Evolutionary conservation across 345 rosid genomes (phyloP), one percentile per base, ranked within the genome.

Genomic region (Sonneratia alba): DNA sequence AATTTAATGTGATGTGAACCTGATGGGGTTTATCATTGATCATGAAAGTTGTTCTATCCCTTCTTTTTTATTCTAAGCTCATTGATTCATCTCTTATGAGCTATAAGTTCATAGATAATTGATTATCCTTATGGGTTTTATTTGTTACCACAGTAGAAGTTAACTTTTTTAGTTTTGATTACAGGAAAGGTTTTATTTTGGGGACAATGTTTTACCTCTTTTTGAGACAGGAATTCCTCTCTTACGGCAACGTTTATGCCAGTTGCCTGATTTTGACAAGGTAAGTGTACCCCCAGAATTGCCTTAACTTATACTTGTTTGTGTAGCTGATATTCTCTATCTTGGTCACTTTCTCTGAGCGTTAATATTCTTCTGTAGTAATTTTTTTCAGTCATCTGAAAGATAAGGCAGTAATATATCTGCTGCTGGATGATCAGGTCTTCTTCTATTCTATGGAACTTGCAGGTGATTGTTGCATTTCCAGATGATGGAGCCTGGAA

Each of bases 401-500:
- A 40, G 43, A 40, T 40, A 40, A 40, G 43, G 43, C 9, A 8
- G 43, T 40, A 40, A 40, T 40, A 8, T 40, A 40, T 8, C 43
- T 40, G 5, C 43, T 40, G 43, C 43, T 40, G 5, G 43, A 4
- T 40, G 43, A 40, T 40, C 32, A 27, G 32, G 32, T 27, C 32
- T 27, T 15, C 34, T 43, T 15, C 47, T 66, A 13, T 36, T 59
- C 27, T n/a, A 18, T 75, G 14, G 18, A 38, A 72, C 34, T 53
- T 51, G 64, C 84, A 95, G 99, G 72, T 95, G 56, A 84, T 89
- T 66, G 87, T 95, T 61, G 99, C 98, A 67, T 95, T 95, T 85
- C 98, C 99, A 3, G 99, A 95, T 80, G 99, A 95, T 80, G 99
- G 99, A 80, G 99, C 99, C 59, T 95, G 98, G 97, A 95, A 95